These are phyloP conservation scores for Furcasterigmium furcatum DNA, from an alignment of 2,329 filamentous ascomycete species.

Conservation along the genomic window DNA sequence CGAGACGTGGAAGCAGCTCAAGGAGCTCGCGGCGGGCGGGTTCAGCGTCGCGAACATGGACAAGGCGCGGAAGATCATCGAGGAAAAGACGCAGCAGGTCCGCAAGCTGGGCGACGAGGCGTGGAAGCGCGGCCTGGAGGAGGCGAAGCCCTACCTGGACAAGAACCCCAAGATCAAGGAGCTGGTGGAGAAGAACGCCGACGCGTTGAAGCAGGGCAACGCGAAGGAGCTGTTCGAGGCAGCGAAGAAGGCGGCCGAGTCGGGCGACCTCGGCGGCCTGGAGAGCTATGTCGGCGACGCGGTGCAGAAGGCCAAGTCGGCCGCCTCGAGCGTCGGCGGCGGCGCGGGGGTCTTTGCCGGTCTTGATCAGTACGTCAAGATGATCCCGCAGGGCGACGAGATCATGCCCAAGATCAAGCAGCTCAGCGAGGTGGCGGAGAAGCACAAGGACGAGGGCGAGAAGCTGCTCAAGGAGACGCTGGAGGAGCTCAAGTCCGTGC, in stretches of 20 bases:
- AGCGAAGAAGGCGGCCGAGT: constrained; percentile 57
- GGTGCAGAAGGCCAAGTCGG: constrained; percentile 51
- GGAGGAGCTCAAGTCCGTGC: constrained; percentile 61
- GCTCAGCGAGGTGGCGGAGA: constrained; percentile 60
- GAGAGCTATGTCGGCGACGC: constrained; percentile 59
- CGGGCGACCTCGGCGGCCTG: constrained; percentile 56
- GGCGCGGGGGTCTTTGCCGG: constrained; percentile 38
- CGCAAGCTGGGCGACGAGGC: constrained; percentile 67
- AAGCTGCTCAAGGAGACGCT: constrained; percentile 66
- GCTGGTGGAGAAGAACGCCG: constrained; percentile 67
- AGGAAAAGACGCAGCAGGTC: constrained; percentile 68
- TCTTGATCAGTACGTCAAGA: constrained; percentile 60
- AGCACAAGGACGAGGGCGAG: constrained; percentile 68
- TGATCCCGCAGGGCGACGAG: constrained; percentile 61
- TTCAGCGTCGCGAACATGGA: constrained; percentile 48
- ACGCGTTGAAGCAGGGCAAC: constrained; percentile 65
- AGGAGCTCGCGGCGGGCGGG: constrained; percentile 60
- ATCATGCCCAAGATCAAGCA: constrained; percentile 64
- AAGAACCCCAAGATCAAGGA: constrained; percentile 76
- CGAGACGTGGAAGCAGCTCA: constrained; percentile 65
- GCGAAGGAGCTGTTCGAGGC: constrained; percentile 60
- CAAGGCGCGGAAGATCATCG: constrained; percentile 58
- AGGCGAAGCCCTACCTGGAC: constrained; percentile 69
- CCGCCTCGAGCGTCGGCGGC: constrained; percentile 24
- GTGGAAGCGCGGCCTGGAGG: constrained; percentile 68